Evolutionary conservation across 805 yeast genomes (phyloP).

Genomic region (Yamadazyma akitaensis): DNA sequence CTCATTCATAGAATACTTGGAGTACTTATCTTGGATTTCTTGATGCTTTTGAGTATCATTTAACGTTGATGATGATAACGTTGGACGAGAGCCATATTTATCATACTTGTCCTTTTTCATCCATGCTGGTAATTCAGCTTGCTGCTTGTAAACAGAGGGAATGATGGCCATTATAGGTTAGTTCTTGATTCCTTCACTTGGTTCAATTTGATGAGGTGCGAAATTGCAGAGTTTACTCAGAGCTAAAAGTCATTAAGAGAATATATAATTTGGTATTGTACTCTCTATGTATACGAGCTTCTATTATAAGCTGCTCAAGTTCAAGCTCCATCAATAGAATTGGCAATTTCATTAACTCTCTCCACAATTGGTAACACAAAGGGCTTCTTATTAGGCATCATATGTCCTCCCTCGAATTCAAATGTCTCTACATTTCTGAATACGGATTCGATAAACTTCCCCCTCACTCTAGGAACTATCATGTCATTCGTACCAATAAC

Average conservation of each 20-base stretch:
- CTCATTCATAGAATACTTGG: conserved; percentile 19
- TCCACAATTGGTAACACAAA: conserved; percentile 18
- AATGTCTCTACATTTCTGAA: conserved; percentile 18
- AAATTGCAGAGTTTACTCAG: no score
- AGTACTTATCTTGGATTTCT: not conserved
- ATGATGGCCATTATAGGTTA: conserved; percentile 4
- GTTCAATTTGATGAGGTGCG: not conserved
- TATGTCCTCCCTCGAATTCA: conserved; percentile 38
- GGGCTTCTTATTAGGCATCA: conserved; percentile 25
- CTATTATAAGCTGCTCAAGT: not conserved
- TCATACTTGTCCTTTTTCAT: conserved; percentile 23
- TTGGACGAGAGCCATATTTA: conserved; percentile 32
- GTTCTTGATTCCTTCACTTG: not conserved
- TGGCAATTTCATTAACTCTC: conserved; percentile 9
- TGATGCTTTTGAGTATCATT: not conserved
- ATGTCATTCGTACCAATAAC: conserved; percentile 32
- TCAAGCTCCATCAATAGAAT: not conserved
- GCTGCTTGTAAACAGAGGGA: conserved; percentile 15
- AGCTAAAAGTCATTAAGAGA: no score
- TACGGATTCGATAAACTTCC: conserved; percentile 21
- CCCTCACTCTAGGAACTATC: conserved; percentile 31
- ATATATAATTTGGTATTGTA: no score
- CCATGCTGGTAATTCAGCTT: conserved; percentile 37
- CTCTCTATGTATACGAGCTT: no score
- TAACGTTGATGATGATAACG: conserved; percentile 1